Base-by-base conservation (phyloP, 768 basidiomycete genomes). In the Lactarius trivialis region DNA sequence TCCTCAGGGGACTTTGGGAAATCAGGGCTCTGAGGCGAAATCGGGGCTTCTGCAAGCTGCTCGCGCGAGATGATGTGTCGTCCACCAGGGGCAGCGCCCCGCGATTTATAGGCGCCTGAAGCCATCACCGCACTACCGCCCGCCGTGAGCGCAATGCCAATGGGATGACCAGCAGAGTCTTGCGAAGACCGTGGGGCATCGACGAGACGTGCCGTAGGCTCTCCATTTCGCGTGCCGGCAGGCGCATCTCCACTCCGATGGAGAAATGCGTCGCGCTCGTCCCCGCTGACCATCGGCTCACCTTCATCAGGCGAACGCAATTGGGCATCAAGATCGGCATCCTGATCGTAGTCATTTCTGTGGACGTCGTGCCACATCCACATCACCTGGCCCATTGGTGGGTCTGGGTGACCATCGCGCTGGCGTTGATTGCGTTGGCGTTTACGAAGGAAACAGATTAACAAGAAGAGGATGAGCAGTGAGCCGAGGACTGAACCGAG, bases 181-280 rank as follows among this genome's bases (percentile, higher is more conserved):
- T 21, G 41, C 7, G 65, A 56, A 17, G 60, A 14, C 11, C 53
- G 50, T 1, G 65, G 59, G 2, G 28, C 32, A 30, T 43, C 55
- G 32, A 65, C 49, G 8, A 65, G 60, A 54, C 67, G 64, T 19
- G 65, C 58, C 3, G 58, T 59, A 17, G 67, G 37, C 7, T 65
- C 33, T 1, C 28, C 9, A 4, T 63, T 58, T 28, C 36, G 45
- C 39, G 55, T 24, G 19, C 26, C 30, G 4, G 39, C 30, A n/a
- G 56, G 24, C 19, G 54, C 37, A 19, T 41, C 52, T n/a, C 41
- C 21, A 32, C 75, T 76, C 1, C 71, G 74, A 56, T 76, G 79
- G 4, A 87, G 75, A 76, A 89, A 86, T 0, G 88, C 77, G 68
- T 88, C 86, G 3, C 73, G 76, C 70, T 88, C 88, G 68, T 87